A percentile compares a stretch with the other conserved stretches of the same genome.
Evolutionary conservation across 441 rosid genomes (phyloP).

Genomic region (Bruguiera hainesii): DNA sequence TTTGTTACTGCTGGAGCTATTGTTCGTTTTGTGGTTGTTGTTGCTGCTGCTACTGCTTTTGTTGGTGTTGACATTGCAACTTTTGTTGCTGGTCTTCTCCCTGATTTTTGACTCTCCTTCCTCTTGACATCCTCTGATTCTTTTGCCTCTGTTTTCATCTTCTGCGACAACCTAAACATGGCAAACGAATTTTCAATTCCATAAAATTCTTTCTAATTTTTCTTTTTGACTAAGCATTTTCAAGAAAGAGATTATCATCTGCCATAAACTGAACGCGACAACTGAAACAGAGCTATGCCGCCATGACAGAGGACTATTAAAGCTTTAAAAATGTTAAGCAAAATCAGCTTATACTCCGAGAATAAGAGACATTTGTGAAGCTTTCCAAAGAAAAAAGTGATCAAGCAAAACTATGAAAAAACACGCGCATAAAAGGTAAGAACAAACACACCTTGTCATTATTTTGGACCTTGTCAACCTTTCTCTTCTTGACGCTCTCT

Average conservation of each 20-base stretch:
- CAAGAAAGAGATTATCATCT: too few relatives aligned
- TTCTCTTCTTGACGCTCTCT: conserved; percentile 56
- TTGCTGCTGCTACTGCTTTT: conserved; percentile 24
- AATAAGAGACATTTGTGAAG: not conserved
- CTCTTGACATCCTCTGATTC: conserved; percentile 39
- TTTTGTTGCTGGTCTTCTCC: conserved; percentile 36
- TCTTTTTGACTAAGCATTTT: too few relatives aligned
- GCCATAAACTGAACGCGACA: not conserved
- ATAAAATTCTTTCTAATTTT: too few relatives aligned
- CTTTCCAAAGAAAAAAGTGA: not conserved
- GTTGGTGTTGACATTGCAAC: conserved; percentile 20
- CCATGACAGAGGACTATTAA: too few relatives aligned
- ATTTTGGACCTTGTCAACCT: conserved; percentile 33
- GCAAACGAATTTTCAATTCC: conserved; percentile 2
- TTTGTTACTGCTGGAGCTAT: conserved; percentile 23
- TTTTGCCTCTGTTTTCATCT: conserved; percentile 37
- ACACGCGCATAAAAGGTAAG: too few relatives aligned
- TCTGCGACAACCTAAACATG: conserved; percentile 38
- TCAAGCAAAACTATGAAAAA: not conserved
- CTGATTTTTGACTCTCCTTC: conserved; percentile 47
- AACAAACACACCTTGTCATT: conserved; percentile 29
- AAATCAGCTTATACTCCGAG: too few relatives aligned
- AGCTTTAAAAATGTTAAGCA: too few relatives aligned
- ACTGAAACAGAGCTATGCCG: not conserved
- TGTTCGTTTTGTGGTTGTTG: conserved; percentile 16